A percentile compares a stretch with the other conserved stretches of the same genome.
Conservation (phyloP, 331 rosid genomes). For the Stylosanthes scabra region DNA sequence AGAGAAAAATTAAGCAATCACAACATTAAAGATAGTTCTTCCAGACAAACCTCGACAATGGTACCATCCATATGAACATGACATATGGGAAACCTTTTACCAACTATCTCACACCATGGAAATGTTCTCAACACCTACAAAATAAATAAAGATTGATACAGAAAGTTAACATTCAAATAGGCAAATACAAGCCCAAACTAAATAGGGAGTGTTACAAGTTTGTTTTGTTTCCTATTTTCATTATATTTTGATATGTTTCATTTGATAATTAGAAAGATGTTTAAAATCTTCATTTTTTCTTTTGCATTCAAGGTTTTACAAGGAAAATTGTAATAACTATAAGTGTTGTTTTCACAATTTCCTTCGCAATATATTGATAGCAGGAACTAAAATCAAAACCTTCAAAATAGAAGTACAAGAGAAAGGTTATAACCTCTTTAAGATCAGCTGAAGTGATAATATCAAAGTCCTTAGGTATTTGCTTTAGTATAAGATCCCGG, state of each 20-base stretch:
- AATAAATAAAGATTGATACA: slow-evolving; percentile 37
- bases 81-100: slow-evolving; percentile 90
- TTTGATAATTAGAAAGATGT: neutral
- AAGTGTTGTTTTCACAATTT: neutral
- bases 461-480: slow-evolving; percentile 92
- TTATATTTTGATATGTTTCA: neutral
- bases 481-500: slow-evolving; percentile 78
- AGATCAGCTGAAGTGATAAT: slow-evolving; percentile 83
- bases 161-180: slow-evolving; percentile 27
- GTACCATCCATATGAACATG: slow-evolving; percentile 76
- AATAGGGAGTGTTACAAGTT: neutral
- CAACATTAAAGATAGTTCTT: slow-evolving; percentile 12
- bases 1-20: slow-evolving; percentile 28
- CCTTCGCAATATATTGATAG: neutral
- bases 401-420: slow-evolving; percentile 31
- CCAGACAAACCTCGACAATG: slow-evolving; percentile 72
- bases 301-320: neutral
- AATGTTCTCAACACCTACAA: slow-evolving; percentile 78
- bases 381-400: neutral
- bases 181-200: slow-evolving; percentile 10
- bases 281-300: neutral
- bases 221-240: neutral
- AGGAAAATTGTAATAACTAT: neutral
- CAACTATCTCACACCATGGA: slow-evolving; percentile 89
- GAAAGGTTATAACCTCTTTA: slow-evolving; percentile 68